These are phyloP conservation scores for Tillandsia leiboldiana DNA, from an alignment of 176 grass and related monocot genomes.

Conservation along the genomic window DNA sequence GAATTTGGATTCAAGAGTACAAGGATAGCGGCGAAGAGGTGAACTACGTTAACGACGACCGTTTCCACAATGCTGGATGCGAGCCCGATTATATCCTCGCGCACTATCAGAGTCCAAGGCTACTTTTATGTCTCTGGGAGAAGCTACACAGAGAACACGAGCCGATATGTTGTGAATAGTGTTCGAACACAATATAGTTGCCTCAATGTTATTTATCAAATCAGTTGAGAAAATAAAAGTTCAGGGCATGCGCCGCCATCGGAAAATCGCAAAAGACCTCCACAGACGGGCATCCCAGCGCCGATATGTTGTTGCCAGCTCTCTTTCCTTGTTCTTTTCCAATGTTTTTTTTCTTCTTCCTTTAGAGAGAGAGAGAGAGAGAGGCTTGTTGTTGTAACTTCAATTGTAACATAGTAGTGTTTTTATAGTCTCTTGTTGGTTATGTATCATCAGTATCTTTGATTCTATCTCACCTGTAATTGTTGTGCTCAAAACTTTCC, in stretches of 20 bases:
- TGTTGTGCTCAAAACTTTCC: too few species aligned
- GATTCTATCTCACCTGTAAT: too few species aligned
- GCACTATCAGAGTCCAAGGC: slow-evolving; percentile 80
- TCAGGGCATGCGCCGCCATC: neutral
- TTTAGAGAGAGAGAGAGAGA: neutral
- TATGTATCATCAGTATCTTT: neutral
- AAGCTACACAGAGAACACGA: slow-evolving; percentile 65
- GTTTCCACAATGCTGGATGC: slow-evolving; percentile 68
- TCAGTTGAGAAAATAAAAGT: neutral
- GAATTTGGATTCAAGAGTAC: slow-evolving; percentile 85
- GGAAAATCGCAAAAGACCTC: neutral
- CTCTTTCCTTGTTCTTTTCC: neutral
- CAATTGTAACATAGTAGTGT: neutral
- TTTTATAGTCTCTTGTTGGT: neutral
- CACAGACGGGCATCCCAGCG: too few species aligned
- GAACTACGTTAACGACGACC: slow-evolving; percentile 61
- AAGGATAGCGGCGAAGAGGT: slow-evolving; percentile 50
- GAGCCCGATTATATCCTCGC: slow-evolving; percentile 76
- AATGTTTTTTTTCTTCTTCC: neutral
- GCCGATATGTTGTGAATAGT: slow-evolving; percentile 63
- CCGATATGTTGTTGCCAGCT: neutral
- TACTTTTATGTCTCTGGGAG: slow-evolving; percentile 76
- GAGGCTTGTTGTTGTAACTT: slow-evolving; percentile 7
- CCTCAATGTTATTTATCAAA: neutral
- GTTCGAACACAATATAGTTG: neutral